phyloP scores from a whole-genome alignment of 1,284 basidiomycete genomes.

The Irpex lacteus region DNA sequence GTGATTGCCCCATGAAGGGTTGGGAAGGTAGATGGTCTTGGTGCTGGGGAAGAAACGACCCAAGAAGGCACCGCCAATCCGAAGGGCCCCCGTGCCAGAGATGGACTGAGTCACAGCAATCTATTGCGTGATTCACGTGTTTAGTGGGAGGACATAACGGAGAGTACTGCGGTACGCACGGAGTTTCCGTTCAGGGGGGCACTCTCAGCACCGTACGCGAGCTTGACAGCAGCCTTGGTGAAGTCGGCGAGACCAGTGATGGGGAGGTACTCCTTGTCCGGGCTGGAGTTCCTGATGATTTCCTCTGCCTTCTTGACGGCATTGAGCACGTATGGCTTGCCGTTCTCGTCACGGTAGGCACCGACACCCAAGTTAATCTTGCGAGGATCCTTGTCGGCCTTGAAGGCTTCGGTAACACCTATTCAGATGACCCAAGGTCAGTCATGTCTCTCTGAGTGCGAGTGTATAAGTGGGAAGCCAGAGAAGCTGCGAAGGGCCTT shows the following conservation, averaged over 20 bases:
- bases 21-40: constrained; percentile 92
- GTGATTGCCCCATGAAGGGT: constrained; percentile 98
- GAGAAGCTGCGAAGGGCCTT: background rate
- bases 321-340: constrained; percentile 93
- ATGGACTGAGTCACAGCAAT: constrained; percentile 94
- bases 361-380: constrained; percentile 99
- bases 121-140: constrained; percentile 37
- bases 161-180: constrained; percentile 44
- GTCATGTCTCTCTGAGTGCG: background rate
- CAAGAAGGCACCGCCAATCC: constrained; percentile 95
- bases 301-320: constrained; percentile 95
- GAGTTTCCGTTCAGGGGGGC: constrained; percentile 72
- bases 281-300: constrained; percentile 60
- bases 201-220: constrained; percentile 90
- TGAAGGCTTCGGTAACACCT: constrained; percentile 94
- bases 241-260: constrained; percentile 92
- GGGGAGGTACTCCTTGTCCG: constrained; percentile 98
- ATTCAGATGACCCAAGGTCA: constrained; percentile 5
- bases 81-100: constrained; percentile 96
- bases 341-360: constrained; percentile 90
- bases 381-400: constrained; percentile 84
- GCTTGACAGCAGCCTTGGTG: constrained; percentile 85
- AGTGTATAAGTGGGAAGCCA: background rate
- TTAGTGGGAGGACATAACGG: constrained; percentile 11
- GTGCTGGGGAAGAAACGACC: constrained; percentile 85